Evolutionary conservation across 2,329 filamentous ascomycete species (phyloP).

Genomic region (Epichloe baconii): DNA sequence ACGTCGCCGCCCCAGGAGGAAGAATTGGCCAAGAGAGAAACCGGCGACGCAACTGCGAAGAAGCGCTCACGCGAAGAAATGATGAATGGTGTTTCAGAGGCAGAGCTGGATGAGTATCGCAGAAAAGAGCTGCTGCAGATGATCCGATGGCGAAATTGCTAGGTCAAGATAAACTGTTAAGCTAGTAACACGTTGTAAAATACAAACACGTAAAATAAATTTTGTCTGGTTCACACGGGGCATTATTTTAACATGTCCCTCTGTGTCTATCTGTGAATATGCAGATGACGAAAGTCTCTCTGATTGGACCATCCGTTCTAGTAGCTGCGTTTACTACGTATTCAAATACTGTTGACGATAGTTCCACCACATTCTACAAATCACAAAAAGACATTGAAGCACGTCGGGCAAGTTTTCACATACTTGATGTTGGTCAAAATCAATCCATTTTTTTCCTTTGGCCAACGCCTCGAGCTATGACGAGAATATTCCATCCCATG

Average conservation of each 20-base stretch:
- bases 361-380: not conserved
- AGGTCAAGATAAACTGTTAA: constrained; percentile 55
- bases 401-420: not conserved
- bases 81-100: constrained; percentile 64
- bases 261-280: no score
- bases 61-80: constrained; percentile 72
- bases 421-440: constrained; percentile 19
- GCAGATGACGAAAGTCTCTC: no score
- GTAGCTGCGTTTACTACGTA: no score
- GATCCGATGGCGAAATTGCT: constrained; percentile 82
- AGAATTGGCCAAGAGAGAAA: constrained; percentile 18
- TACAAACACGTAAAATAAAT: not conserved
- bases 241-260: no score
- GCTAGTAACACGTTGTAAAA: constrained; percentile 6
- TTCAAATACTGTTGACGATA: no score
- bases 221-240: no score
- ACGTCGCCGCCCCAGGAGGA: constrained; percentile 12
- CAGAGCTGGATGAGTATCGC: constrained; percentile 77
- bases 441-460: constrained; percentile 34
- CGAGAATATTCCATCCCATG: constrained; percentile 26
- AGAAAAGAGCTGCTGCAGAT: constrained; percentile 55
- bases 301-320: no score
- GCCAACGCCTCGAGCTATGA: constrained; percentile 40
- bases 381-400: not conserved
- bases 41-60: constrained; percentile 29